These are phyloP conservation scores for Cladosporium sp. DNA, from an alignment of 2,329 filamentous ascomycete species.

Conservation along the genomic window DNA sequence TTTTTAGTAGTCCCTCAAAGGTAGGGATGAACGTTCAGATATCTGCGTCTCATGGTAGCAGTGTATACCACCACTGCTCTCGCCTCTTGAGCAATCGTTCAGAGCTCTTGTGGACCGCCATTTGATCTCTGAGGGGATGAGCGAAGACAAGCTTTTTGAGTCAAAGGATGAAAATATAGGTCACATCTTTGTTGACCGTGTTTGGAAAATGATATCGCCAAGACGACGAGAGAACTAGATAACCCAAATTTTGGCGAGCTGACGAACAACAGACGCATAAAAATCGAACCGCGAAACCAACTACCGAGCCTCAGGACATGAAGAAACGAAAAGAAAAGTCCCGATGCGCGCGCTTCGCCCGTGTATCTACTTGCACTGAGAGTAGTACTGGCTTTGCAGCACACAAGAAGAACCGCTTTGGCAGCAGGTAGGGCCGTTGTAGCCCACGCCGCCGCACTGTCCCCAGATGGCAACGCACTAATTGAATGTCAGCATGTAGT, in stretches of 20 bases:
- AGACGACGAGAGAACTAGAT: background rate
- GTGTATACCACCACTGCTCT: background rate
- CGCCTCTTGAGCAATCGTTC: background rate
- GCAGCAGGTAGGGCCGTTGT: constrained; percentile 27
- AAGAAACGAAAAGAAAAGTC: background rate
- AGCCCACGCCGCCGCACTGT: constrained; percentile 22
- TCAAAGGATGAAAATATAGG: background rate
- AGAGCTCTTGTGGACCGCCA: background rate
- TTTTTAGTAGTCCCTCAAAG: background rate
- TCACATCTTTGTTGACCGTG: background rate
- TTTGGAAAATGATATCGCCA: background rate
- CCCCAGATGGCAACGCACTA: constrained; percentile 16
- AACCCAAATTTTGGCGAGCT: background rate
- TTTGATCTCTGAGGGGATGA: background rate
- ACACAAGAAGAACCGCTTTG: constrained; percentile 27
- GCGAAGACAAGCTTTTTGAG: background rate
- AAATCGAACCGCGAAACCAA: background rate
- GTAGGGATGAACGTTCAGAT: background rate
- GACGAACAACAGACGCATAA: background rate
- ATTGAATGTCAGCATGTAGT: background rate
- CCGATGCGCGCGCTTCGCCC: background rate
- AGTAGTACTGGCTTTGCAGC: constrained; percentile 26
- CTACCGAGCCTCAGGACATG: background rate
- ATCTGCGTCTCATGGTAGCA: background rate
- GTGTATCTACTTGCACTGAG: constrained; percentile 23